Evolutionary conservation across 1,139 yeast species (phyloP).

Genomic region (Kluyveromyces sp.): DNA sequence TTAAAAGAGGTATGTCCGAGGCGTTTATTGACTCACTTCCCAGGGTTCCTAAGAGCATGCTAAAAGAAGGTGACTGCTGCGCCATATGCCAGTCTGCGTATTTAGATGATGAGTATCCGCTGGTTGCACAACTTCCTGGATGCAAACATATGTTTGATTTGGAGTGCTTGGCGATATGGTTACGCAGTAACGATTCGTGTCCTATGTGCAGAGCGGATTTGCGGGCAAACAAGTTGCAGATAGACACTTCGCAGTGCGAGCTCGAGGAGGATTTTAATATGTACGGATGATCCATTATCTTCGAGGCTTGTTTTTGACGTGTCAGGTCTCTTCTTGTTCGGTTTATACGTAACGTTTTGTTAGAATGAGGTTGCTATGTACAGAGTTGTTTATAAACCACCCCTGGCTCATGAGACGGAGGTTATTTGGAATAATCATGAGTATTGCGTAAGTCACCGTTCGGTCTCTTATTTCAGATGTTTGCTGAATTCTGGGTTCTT

Average conservation of each 20-base stretch:
- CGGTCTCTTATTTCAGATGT: slow-evolving; percentile 13
- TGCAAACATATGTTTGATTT: slow-evolving; percentile 81
- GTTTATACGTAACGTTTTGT: no score
- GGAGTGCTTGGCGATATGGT: slow-evolving; percentile 90
- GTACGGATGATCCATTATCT: slow-evolving; percentile 62
- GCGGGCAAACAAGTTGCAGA: slow-evolving; percentile 40
- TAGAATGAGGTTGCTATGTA: not conserved
- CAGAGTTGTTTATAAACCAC: not conserved
- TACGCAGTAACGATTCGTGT: slow-evolving; percentile 70
- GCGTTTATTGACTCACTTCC: slow-evolving; percentile 70
- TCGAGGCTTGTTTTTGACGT: no score
- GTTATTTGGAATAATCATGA: no score
- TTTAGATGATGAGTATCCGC: slow-evolving; percentile 67
- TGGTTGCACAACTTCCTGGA: slow-evolving; percentile 67
- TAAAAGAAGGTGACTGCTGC: slow-evolving; percentile 58
- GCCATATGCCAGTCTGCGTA: slow-evolving; percentile 78
- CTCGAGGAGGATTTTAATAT: slow-evolving; percentile 69
- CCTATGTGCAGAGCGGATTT: slow-evolving; percentile 82
- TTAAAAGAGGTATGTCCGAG: slow-evolving; percentile 51
- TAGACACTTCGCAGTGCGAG: slow-evolving; percentile 62
- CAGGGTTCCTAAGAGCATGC: slow-evolving; percentile 47
- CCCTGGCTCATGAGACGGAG: no score
- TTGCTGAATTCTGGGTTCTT: slow-evolving; percentile 55
- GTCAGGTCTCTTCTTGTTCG: no score
- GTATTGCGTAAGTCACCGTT: no score